A percentile compares a stretch with the other conserved stretches of the same genome.
phyloP scores from a whole-genome alignment of 371 early-diverging fungal genomes.

The Mortierella sp. region DNA sequence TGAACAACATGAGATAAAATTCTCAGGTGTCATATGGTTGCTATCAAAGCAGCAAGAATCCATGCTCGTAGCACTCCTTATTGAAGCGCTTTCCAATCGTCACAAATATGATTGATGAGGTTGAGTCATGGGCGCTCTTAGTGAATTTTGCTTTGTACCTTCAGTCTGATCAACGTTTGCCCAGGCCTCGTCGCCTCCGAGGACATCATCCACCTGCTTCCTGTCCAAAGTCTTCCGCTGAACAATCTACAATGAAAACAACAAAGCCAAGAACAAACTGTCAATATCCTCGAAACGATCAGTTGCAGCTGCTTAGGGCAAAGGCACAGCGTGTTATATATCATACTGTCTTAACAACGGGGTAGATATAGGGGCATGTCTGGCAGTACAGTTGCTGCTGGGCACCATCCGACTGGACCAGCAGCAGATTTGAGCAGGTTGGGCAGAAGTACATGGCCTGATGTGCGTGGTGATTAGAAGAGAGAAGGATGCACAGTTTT shows the following conservation, averaged over 20 bases:
- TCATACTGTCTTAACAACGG: slow-evolving; percentile 66
- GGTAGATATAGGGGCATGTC: slow-evolving; percentile 90
- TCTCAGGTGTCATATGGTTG: too few species aligned
- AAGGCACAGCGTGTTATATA: background rate
- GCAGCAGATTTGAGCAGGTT: slow-evolving; percentile 84
- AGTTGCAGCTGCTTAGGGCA: background rate
- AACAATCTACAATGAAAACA: slow-evolving; percentile 54
- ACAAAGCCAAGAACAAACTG: background rate
- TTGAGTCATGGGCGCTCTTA: background rate
- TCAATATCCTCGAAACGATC: too few species aligned
- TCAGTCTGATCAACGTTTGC: slow-evolving; percentile 92
- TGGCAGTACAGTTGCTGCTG: slow-evolving; percentile 85
- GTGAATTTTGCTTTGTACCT: slow-evolving; percentile 55
- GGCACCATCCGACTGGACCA: slow-evolving; percentile 72
- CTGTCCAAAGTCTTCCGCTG: slow-evolving; percentile 74
- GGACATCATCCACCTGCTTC: slow-evolving; percentile 94
- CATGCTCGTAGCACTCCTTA: too few species aligned
- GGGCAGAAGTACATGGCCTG: slow-evolving; percentile 88
- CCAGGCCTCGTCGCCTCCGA: slow-evolving; percentile 94
- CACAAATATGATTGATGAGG: background rate
- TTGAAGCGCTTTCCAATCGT: too few species aligned
- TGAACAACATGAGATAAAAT: background rate
- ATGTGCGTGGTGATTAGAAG: background rate
- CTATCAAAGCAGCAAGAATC: too few species aligned
- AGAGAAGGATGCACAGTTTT: background rate